Evolutionary conservation across 1,139 yeast genomes (phyloP), one percentile per base, ranked within the genome.

Genomic region (Nakaseomyces glabratus): DNA sequence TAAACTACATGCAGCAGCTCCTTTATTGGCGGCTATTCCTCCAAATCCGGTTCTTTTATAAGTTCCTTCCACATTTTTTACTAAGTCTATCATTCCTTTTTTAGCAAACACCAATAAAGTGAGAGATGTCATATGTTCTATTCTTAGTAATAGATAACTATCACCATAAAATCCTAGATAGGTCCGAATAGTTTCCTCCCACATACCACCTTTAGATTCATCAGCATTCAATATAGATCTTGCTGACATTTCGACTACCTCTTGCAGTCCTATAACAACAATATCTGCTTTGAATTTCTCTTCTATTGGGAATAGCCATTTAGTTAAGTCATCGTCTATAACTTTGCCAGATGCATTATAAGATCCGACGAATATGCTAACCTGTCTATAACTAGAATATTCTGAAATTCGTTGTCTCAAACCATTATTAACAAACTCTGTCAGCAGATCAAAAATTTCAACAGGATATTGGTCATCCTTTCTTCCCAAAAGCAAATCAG

Each of bases 1-100:
- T 57, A 90, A 75, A 43, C 96, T 68, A 9, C 86, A 81, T 0
- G 94, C 88, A 35, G 85, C 79, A 1, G 90, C 95, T 20, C 99
- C 99, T 58, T 90, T 90, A 53, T 90, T 90, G 12, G 97, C 97
- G 26, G 95, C 81, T 52, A 85, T 74, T 11, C 97, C 97, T 13
- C 95, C 95, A 35, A 90, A 65, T 0, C 99, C 99, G 0, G 98
- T 93, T 50, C 90, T 90, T 48, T 86, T 90, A 21, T 76, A 71
- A 14, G 82, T 68, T 24, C 94, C 85, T 54, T 78, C 84, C 6
- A 84, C 78, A 44, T 73, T 69, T 19, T 79, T 68, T 11, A 84
- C 67, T 40, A 70, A 61, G 4, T 68, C 57, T 13, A 76, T 62
- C 39, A 68, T 63, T 9, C 73, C 68, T 26, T 73, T 69, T 41